phyloP scores from a whole-genome alignment of 805 yeast genomes.

The Candida easanensis region DNA sequence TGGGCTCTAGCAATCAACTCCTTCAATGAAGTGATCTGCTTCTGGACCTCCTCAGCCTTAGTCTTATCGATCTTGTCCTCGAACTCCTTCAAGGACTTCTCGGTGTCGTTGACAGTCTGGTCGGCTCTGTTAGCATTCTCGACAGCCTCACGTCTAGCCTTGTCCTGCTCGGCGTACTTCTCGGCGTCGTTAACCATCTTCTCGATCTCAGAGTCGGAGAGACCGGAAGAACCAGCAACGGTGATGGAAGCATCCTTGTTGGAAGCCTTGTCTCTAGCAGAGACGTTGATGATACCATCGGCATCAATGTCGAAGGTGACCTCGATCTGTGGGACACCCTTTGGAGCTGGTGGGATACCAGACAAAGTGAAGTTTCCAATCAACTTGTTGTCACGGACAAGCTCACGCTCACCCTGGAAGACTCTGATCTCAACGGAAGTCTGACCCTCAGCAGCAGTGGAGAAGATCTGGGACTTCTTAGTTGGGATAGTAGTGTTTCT shows the following conservation, averaged over 20 bases:
- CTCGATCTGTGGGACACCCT: constrained; percentile 77
- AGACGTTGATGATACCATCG: constrained; percentile 70
- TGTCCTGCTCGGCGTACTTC: constrained; percentile 55
- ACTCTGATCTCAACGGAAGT: constrained; percentile 99
- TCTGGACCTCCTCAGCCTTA: constrained; percentile 49
- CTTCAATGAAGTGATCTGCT: constrained; percentile 49
- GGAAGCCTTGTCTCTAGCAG: constrained; percentile 80
- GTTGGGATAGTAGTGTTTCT: constrained; percentile 99
- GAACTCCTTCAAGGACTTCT: constrained; percentile 78
- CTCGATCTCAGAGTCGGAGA: constrained; percentile 61
- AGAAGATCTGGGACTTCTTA: constrained; percentile 96
- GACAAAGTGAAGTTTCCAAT: constrained; percentile 74
- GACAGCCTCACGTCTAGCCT: constrained; percentile 53
- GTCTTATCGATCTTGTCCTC: constrained; percentile 56
- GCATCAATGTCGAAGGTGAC: constrained; percentile 56
- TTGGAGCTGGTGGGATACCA: constrained; percentile 74
- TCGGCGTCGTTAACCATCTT: constrained; percentile 61
- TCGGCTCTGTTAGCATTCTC: constrained; percentile 85
- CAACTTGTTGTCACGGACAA: constrained; percentile 78
- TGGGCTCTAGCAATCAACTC: constrained; percentile 72
- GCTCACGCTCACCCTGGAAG: constrained; percentile 86
- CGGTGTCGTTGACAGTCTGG: constrained; percentile 80
- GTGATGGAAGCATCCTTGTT: constrained; percentile 74
- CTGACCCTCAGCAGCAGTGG: constrained; percentile 98
- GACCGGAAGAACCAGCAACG: constrained; percentile 59